Evolutionary conservation across 768 basidiomycete species (phyloP), one percentile per base, ranked within the genome.

Genomic region (Tylopilus balloui): DNA sequence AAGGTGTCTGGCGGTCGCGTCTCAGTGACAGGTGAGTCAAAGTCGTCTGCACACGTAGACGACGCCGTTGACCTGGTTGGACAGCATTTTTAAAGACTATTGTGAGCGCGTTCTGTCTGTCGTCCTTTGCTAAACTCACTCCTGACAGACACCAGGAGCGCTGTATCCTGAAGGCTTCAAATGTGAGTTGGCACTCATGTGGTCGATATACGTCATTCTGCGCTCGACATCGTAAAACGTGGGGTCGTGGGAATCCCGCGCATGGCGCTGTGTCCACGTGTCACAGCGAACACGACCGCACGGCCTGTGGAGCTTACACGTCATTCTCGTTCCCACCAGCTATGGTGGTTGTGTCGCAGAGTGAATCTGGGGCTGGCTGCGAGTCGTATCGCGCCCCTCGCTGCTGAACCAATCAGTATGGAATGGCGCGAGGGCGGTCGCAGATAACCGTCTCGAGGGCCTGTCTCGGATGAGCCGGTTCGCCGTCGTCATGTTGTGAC

Each of bases 201-300:
- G 31, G 44, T 36, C n/a, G 17, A 38, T 51, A 54, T 62, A 67
- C 68, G 59, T 64, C 60, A 69, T 55, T 53, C 56, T 28, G 25
- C 47, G 51, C 47, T 68, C 43, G 60, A 61, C 70, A 51, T 55
- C 59, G 71, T 57, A 61, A 70, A 73, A 71, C 70, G 71, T 71
- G 70, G 71, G 61, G 61, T 57, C 70, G 70, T 71, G 70, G 58
- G 70, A 73, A 64, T 50, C 6, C 14, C 27, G 35, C 42, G 48
- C 29, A 31, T 3, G 38, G 45, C 60, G 60, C 51, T 46, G 47
- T n/a, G 29, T 37, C 47, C 55, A 54, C 58, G 47, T 61, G 61
- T 32, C 40, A 10, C 24, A 27, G 45, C 31, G 49, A 48, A 38
- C 44, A 11, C n/a, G 20, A 6, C 32, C 15, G 32, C 32, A 14